A percentile compares a stretch with the other conserved stretches of the same genome.
These are phyloP conservation scores for Phytophthora sp. DNA, from an alignment of 352 stramenopile genomes.

Conservation along the genomic window DNA sequence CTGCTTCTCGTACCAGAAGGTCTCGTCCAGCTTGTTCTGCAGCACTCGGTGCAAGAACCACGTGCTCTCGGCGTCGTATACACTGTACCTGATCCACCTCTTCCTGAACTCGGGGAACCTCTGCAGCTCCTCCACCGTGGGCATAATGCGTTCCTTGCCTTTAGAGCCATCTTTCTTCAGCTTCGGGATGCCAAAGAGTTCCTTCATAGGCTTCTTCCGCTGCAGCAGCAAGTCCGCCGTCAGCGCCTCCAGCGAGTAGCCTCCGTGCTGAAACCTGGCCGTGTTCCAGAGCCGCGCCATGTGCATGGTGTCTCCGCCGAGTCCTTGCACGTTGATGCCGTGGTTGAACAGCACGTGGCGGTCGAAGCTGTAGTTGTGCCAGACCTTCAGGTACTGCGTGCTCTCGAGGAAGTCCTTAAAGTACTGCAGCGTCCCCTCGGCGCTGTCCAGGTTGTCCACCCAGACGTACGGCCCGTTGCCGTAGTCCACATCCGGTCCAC, in stretches of 20 bases:
- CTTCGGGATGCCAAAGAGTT: conserved; percentile 95
- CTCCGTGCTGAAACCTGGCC: conserved; percentile 78
- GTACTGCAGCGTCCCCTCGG: conserved; percentile 84
- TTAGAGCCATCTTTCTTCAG: conserved; percentile 95
- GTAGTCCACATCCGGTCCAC: conserved; percentile 96
- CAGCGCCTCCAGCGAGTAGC: conserved; percentile 96
- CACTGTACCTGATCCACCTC: conserved; percentile 97
- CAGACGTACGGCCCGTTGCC: conserved; percentile 92
- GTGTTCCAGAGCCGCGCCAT: conserved; percentile 96
- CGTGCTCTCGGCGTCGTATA: conserved; percentile 97
- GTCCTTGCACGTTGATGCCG: conserved; percentile 91
- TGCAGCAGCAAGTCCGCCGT: conserved; percentile 85
- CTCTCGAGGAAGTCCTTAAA: conserved; percentile 96
- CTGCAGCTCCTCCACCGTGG: conserved; percentile 84
- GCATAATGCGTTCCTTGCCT: conserved; percentile 87
- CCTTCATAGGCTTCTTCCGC: conserved; percentile 97
- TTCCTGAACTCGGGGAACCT: conserved; percentile 85
- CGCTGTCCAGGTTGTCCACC: conserved; percentile 93
- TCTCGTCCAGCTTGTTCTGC: conserved; percentile 89
- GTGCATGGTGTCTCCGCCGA: conserved; percentile 99
- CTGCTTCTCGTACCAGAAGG: conserved; percentile 82
- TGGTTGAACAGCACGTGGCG: conserved; percentile 98
- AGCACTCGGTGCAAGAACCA: conserved; percentile 95
- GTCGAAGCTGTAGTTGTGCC: conserved; percentile 99
- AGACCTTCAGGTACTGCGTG: conserved; percentile 92